Base-by-base conservation (phyloP, 2,329 filamentous ascomycete species). In the Ophiosphaerella herpotricha region DNA sequence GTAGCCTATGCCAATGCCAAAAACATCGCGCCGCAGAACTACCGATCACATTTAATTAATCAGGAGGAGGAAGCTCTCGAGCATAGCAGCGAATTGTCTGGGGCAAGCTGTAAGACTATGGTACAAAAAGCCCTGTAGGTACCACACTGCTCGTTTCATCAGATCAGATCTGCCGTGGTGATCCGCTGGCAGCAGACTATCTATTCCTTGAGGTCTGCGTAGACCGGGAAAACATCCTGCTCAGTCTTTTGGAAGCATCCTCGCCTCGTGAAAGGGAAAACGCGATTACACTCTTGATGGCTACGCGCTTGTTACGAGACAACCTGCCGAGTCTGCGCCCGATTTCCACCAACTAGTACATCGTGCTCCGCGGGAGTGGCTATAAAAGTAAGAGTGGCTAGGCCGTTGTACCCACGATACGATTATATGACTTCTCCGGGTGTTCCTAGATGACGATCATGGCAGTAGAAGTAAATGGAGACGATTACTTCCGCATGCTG, bases 131-230 rank as follows among this genome's bases (percentile, higher is more conserved):
- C 18, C 64, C 75, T 0, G 60, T 78, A 2, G 72, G 71, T 5
- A 68, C 65, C 26, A 76, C 77, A 0, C 76, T 69, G 61, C 53
- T 75, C 1, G 63, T 79, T 13, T 77, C 77, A 0, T 76, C 80
- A 31, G 58, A 75, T 13, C 64, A 60, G 29, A 43, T 62, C 36
- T 39, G 39, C 4, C 7, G 16, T 23, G 18, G 73, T 0, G 54
- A 75, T 39, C 4, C 42, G 1, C 31, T 57, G 4, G 76, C 76
- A 1, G 72, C 70, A 32, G 47, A 70, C 0, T 48, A 76, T 33
- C 61, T 81, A 0, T 68, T 63, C 0, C 75, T 77, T 41, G 67
- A 76, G 13, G 73, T 73, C 1, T 74, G 61, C 18, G 71, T 80
- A 24, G 48, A 60, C 13, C 50, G 24, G 44, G 64, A 61, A 41